Percentiles rank a stretch among this genome's conserved stretches.
These are phyloP conservation scores for Solanum raphanifolium DNA, from an alignment of 257 asterid genomes.

Conservation along the genomic window DNA sequence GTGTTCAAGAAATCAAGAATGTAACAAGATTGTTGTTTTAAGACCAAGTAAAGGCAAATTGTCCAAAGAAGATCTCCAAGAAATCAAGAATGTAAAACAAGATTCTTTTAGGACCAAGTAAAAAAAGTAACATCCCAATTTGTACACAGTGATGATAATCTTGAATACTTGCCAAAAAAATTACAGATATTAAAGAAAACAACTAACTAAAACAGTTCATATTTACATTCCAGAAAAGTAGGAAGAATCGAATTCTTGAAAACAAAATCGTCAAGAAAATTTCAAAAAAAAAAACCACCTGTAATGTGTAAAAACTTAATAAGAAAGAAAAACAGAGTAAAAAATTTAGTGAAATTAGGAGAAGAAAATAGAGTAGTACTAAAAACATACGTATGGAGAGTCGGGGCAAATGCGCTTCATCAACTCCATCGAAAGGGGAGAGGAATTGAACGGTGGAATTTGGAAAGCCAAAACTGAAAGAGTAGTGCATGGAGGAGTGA, in stretches of 20 bases:
- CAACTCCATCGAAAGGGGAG: slow-evolving; percentile 14
- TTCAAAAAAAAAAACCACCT: background rate
- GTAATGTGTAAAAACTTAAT: background rate
- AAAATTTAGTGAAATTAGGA: background rate
- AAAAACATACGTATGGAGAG: slow-evolving; percentile 31
- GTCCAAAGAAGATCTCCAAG: background rate
- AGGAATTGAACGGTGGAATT: background rate
- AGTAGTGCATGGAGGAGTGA: background rate
- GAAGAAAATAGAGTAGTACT: background rate
- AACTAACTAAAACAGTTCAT: background rate
- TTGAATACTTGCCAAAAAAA: background rate
- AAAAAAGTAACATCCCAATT: background rate
- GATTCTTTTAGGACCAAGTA: background rate
- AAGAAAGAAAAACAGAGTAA: background rate
- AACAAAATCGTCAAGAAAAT: too few relatives aligned
- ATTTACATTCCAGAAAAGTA: background rate
- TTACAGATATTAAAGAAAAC: background rate
- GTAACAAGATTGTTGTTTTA: background rate
- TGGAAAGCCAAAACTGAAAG: background rate
- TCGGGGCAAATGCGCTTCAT: slow-evolving; percentile 34
- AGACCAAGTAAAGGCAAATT: background rate
- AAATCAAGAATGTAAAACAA: background rate
- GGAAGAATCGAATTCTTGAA: background rate
- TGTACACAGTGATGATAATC: background rate
- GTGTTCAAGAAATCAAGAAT: background rate